phyloP scores from a whole-genome alignment of 306 rosid species.

The Pterocarpus macrocarpus region DNA sequence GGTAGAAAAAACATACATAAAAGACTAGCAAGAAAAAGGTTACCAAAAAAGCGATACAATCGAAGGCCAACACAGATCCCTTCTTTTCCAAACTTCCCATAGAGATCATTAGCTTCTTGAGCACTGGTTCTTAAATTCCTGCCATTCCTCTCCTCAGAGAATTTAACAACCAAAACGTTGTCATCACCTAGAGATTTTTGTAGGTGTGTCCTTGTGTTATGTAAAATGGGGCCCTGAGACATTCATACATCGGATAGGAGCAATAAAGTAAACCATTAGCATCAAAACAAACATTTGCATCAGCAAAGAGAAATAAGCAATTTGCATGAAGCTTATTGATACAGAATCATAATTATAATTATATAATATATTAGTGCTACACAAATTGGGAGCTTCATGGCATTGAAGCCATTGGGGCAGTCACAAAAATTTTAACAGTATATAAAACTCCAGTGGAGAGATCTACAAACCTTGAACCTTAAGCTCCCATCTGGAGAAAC shows the following conservation, averaged over 20 bases:
- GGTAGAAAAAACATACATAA: neutral
- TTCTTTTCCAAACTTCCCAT: constrained; percentile 62
- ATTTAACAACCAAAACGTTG: constrained; percentile 71
- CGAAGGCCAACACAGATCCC: constrained; percentile 78
- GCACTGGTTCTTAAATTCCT: neutral
- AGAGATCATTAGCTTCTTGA: constrained; percentile 40
- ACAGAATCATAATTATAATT: neutral
- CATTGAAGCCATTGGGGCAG: constrained; percentile 7
- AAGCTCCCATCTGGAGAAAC: constrained; percentile 63
- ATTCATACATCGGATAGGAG: constrained; percentile 26
- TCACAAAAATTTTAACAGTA: neutral
- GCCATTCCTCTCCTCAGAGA: constrained; percentile 46
- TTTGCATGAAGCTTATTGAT: neutral
- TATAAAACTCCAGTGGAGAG: constrained; percentile 9
- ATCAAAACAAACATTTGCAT: constrained; percentile 8
- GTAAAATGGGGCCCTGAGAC: constrained; percentile 74
- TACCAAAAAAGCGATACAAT: constrained; percentile 75
- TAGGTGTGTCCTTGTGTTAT: constrained; percentile 61
- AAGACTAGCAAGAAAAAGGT: constrained; percentile 18
- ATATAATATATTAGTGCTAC: neutral
- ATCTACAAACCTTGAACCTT: constrained; percentile 71
- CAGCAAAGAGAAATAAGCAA: neutral
- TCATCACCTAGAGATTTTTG: constrained; percentile 81
- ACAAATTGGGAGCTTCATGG: neutral
- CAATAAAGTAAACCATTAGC: constrained; percentile 6